A percentile compares a stretch with the other conserved stretches of the same genome.
Evolutionary conservation across 163 green algal species (phyloP).

Genomic region (Scenedesmus sp.): DNA sequence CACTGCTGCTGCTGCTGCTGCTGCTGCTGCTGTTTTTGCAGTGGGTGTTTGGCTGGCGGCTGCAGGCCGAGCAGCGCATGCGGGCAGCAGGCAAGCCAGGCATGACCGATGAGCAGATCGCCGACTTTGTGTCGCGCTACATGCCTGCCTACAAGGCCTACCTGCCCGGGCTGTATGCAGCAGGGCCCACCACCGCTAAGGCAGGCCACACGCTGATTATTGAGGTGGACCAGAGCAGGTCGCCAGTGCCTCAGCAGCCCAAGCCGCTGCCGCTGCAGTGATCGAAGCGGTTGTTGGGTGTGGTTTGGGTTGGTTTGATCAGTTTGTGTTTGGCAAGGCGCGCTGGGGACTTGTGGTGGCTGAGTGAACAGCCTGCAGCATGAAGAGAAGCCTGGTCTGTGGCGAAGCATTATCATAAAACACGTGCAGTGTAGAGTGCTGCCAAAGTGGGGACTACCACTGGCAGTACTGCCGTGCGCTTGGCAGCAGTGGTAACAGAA

Average conservation of each 20-base stretch:
- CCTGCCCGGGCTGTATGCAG: constrained; percentile 81
- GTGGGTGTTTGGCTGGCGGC: constrained; percentile 89
- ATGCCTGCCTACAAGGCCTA: constrained; percentile 96
- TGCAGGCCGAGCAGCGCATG: constrained; percentile 93
- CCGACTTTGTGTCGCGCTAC: constrained; percentile 95
- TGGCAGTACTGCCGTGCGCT: too few species aligned
- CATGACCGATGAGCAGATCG: constrained; percentile 95
- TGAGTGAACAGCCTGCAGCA: too few species aligned
- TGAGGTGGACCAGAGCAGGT: constrained; percentile 79
- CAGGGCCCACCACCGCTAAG: constrained; percentile 81
- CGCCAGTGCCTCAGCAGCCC: constrained; percentile 73
- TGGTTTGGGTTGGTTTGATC: neutral
- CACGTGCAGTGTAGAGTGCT: too few species aligned
- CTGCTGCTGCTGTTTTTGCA: constrained; percentile 42
- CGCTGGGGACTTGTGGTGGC: too few species aligned
- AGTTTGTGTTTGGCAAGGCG: neutral
- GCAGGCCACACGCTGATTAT: constrained; percentile 79
- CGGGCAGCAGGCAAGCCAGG: constrained; percentile 80
- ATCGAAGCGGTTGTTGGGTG: neutral
- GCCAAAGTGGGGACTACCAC: too few species aligned
- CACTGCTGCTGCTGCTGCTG: neutral
- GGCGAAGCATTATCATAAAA: too few species aligned
- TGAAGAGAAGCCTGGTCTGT: too few species aligned
- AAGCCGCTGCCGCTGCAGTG: constrained; percentile 26
- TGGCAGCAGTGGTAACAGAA: too few species aligned